These are phyloP conservation scores for Aspergillus pseudoterreus DNA, from an alignment of 2,329 filamentous ascomycete genomes.

Conservation along the genomic window DNA sequence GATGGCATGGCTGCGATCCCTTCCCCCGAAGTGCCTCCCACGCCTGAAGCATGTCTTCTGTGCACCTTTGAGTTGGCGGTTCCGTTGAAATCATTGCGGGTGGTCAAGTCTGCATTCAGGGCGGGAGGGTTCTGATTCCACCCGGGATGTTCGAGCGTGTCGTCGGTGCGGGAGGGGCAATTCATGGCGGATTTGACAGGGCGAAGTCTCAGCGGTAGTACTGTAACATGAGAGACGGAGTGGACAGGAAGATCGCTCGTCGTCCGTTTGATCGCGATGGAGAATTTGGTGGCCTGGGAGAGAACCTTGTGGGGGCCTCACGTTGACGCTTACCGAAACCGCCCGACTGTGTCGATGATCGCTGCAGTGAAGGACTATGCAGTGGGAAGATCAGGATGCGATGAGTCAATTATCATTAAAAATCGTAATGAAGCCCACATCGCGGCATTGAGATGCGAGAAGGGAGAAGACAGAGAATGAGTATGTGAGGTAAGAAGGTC, in stretches of 20 bases:
- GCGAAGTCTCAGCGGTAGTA: background rate
- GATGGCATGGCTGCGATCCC: constrained; percentile 21
- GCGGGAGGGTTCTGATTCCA: constrained; percentile 61
- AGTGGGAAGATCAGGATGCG: background rate
- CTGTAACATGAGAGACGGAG: background rate
- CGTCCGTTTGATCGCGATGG: no score
- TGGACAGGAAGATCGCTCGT: background rate
- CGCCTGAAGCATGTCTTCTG: constrained; percentile 33
- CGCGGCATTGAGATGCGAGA: no score
- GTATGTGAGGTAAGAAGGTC: no score
- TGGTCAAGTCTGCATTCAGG: constrained; percentile 59
- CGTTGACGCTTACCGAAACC: constrained; percentile 16
- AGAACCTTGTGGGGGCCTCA: constrained; percentile 10
- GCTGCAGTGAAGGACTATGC: background rate
- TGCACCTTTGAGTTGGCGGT: constrained; percentile 56
- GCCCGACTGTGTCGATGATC: constrained; percentile 15
- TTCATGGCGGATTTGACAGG: constrained; percentile 49
- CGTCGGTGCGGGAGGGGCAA: constrained; percentile 61
- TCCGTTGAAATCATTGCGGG: constrained; percentile 59
- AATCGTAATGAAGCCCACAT: no score
- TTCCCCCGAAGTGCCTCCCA: constrained; percentile 18
- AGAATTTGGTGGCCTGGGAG: constrained; percentile 1
- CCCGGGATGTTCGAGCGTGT: constrained; percentile 48
- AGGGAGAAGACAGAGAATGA: no score
- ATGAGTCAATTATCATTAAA: no score